Base-by-base conservation (phyloP, 2,329 filamentous ascomycete species). In the Fusarium floridanum region DNA sequence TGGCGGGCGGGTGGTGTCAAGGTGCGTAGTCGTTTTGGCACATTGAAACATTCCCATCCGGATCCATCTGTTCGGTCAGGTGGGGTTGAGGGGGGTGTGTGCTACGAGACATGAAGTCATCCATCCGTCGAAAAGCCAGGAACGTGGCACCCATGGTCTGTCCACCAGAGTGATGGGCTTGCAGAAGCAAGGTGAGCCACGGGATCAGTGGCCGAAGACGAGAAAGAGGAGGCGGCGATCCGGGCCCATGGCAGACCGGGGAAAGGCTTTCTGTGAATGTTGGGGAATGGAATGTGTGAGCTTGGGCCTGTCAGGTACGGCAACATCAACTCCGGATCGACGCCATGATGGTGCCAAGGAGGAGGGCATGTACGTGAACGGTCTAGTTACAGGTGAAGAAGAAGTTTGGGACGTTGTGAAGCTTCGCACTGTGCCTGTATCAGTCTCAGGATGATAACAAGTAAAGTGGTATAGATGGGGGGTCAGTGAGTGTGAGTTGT, bases 381-480 rank as follows among this genome's bases (percentile, higher is more conserved):
- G 50, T 64, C 16, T 29, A 27, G 1, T 27, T 4, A 12, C 20
- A 4, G 56, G 56, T 34, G 14, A 27, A 56, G 10, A 5, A 16
- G 16, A 37, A 20, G 11, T 41, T 22, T 34, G 3, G 16, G 14
- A 34, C 17, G 8, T 17, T 9, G n/a, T 43, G 24, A 60, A 14
- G 45, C 29, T 72, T 72, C 68, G 56, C 68, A 73, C 68, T 73
- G 72, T 74, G 68, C 11, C 55, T 64, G 53, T 37, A 36, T 43
- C 34, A 7, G 24, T 27, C 11, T 22, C 61, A 14, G 6, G 0
- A 63, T 64, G 27, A 27, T 36, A 61, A 34, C 20, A 53, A 53
- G 20, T 55, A 55, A 43, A 61, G 36, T 34, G 64, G 61, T 55
- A 61, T 69, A 32, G 50, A 48, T 22, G 32, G 32, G 63, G 43